These are phyloP conservation scores for Panaeolus papilionaceus DNA, from an alignment of 768 basidiomycete species.

Conservation along the genomic window DNA sequence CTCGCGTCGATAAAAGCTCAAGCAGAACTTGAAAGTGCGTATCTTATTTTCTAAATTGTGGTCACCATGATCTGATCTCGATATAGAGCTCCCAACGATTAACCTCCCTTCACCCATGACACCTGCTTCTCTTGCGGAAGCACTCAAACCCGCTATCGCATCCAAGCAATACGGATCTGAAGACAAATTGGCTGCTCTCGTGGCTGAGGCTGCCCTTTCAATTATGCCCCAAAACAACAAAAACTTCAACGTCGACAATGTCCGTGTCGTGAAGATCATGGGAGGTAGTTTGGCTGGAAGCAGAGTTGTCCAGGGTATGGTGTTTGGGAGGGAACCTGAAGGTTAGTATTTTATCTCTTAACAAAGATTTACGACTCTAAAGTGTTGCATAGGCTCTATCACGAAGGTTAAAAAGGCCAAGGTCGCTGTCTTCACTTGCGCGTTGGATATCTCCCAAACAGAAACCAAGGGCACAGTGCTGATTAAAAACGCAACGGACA, in stretches of 20 bases:
- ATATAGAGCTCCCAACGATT: constrained; percentile 70
- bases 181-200: constrained; percentile 78
- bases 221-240: constrained; percentile 90
- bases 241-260: constrained; percentile 98
- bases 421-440: constrained; percentile 94
- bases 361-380: background rate
- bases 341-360: constrained; percentile 48
- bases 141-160: constrained; percentile 91
- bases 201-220: constrained; percentile 90
- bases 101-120: constrained; percentile 77
- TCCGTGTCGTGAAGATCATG: constrained; percentile 98
- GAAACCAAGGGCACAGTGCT: constrained; percentile 99
- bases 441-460: constrained; percentile 93
- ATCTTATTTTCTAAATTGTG: constrained; percentile 12
- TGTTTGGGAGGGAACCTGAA: constrained; percentile 95
- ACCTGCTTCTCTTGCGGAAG: constrained; percentile 68
- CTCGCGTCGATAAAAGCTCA: constrained; percentile 85
- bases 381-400: constrained; percentile 61
- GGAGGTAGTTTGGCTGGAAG: constrained; percentile 88
- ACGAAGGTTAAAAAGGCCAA: constrained; percentile 88
- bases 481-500: constrained; percentile 93
- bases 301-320: constrained; percentile 96
- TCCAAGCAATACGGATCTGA: constrained; percentile 98
- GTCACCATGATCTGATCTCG: constrained; percentile 22
- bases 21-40: constrained; percentile 89